Evolutionary conservation across 495 filamentous ascomycete genomes (phyloP), one percentile per base, ranked within the genome.

Genomic region (Bacidia rubella): DNA sequence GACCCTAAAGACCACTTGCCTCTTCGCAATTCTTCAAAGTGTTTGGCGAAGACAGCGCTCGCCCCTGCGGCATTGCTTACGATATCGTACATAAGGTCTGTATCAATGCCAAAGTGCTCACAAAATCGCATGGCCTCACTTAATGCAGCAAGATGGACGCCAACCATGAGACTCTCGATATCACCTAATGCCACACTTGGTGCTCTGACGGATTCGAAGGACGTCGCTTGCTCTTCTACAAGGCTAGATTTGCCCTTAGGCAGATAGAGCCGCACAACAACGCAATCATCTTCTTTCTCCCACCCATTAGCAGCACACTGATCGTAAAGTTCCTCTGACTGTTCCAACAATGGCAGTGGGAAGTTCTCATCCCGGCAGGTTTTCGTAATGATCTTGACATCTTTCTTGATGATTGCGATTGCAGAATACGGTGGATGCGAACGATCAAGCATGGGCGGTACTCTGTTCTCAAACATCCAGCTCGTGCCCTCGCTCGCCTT

Each of bases 401-500:
- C 86, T 67, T 92, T 92, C 24, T 83, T 60, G 53, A 92, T 90
- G 60, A 90, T 90, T 24, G 73, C 77, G 57, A 87, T 62, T 1
- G 86, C 85, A 60, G 80, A 84, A 43, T 57, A 57, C 42, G 39
- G 45, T 21, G 35, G 27, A 20, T 65, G 66, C 25, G 79, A 80
- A 7, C 84, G 68, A 3, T 78, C 77, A 54, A 90, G 56, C 74
- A 88, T 85, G 48, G 81, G 73, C 49, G 79, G 76, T 3, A 78
- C 71, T 12, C 86, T 74, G 64, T 92, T 82, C 62, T 82, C 81
- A 68, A 87, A 86, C 83, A 90, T 88, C 82, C 83, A 92, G 56
- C 78, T 82, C 69, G 75, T 79, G 27, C 73, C 79, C n/a, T 79
- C 75, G 0, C 77, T 76, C 0, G 56, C 57, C n/a, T 77, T 68